Base-by-base conservation (phyloP, 2,329 filamentous ascomycete species). In the Trichoderma cornu-damae region DNA sequence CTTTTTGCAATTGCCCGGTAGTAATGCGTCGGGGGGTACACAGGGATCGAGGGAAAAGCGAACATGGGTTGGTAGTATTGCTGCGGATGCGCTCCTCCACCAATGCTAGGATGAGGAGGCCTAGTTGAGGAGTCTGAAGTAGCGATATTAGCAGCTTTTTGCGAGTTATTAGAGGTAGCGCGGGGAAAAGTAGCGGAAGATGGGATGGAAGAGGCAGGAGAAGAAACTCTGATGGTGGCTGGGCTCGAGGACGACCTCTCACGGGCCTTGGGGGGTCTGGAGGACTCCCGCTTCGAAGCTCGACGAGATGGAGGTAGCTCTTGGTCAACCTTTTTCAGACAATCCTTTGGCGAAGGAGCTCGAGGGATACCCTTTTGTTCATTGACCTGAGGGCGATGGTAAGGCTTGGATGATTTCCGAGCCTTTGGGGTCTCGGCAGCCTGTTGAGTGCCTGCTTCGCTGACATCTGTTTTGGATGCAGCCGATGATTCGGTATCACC, bases 141-240 rank as follows among this genome's bases (percentile, higher is more conserved):
- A 52, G 35, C 9, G 24, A 37, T 6, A 24, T 32, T 46, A 46
- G 48, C 22, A 34, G 47, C 37, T 30, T 43, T 34, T 11, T 32
- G n/a, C 8, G 38, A n/a, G 24, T 47, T 16, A 20, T 18, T 37
- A 22, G 42, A 30, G 22, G 16, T 22, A 12, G 28, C 22, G 24
- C 51, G 34, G 9, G 58, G 58, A 16, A 58, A 60, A 5, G 58
- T 52, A 26, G 47, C 58, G 8, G 58, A 60, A 24, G 58, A 14
- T n/a, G 58, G 54, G 16, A 60, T 52, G 28, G 58, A 47, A 34
- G 55, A 32, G 18, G 54, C 34, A 18, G 22, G 20, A 26, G 49
- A 26, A 14, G 49, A 18, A 49, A 14, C 26, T 34, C 44, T 40
- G 37, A 30, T 20, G 20, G 43, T 30, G 16, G 44, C 34, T 40